A percentile compares a stretch with the other conserved stretches of the same genome.
Conservation (phyloP, 441 rosid genomes). For the Daphne laureola region DNA sequence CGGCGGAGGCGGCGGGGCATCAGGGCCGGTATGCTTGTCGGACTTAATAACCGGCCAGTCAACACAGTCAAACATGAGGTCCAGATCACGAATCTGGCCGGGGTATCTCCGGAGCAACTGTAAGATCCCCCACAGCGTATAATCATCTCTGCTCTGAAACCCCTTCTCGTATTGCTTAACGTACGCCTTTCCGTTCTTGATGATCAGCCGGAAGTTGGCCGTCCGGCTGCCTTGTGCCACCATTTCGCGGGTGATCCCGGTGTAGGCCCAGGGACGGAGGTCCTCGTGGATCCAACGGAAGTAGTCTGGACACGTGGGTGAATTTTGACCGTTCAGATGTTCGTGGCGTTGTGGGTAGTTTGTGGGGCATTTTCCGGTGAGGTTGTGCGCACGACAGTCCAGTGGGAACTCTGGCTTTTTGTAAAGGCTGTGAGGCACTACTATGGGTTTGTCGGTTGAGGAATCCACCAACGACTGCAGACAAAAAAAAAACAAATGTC, state of each 20-base stretch:
- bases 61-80: conserved; percentile 62
- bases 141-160: conserved; percentile 56
- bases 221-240: conserved; percentile 37
- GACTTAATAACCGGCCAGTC: conserved; percentile 54
- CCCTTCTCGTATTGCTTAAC: conserved; percentile 29
- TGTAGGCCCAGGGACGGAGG: conserved; percentile 51
- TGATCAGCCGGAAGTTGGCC: conserved; percentile 44
- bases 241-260: conserved; percentile 49
- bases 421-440: conserved; percentile 1
- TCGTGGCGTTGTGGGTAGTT: conserved; percentile 20
- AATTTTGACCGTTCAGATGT: conserved; percentile 13
- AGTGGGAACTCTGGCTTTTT: conserved; percentile 28
- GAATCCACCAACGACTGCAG: conserved; percentile 19
- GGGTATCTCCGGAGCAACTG: conserved; percentile 58
- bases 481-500: not conserved
- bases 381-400: conserved; percentile 29
- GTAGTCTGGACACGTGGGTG: conserved; percentile 48
- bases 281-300: conserved; percentile 82
- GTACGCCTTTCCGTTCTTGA: conserved; percentile 46
- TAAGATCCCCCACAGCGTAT: conserved; percentile 62
- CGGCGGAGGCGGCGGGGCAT: conserved; percentile 38
- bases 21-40: conserved; percentile 21
- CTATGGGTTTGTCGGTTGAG: not conserved
- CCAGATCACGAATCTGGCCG: conserved; percentile 52
- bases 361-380: conserved; percentile 31